Evolutionary conservation across 2,329 filamentous ascomycete species (phyloP).

Genomic region (Diaporthe destruens): DNA sequence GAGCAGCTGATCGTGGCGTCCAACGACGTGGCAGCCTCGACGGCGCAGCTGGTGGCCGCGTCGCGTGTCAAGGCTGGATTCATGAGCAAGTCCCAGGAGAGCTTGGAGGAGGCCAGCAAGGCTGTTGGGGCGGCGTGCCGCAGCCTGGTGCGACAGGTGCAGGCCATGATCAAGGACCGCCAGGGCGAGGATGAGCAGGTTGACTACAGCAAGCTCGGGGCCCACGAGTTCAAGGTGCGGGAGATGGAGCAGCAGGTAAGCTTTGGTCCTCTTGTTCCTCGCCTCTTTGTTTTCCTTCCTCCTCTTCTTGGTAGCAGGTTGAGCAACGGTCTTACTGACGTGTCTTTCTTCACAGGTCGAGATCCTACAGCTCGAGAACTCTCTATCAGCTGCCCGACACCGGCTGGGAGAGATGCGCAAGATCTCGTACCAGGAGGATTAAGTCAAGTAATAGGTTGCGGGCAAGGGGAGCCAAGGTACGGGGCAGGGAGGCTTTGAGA

Average conservation of each 20-base stretch:
- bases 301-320: not conserved
- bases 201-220: conserved; percentile 89
- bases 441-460: conserved; percentile 61
- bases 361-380: conserved; percentile 94
- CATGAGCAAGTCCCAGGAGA: conserved; percentile 97
- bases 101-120: conserved; percentile 90
- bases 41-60: conserved; percentile 95
- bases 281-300: not conserved
- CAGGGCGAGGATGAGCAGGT: conserved; percentile 84
- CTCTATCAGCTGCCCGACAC: conserved; percentile 81
- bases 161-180: conserved; percentile 91
- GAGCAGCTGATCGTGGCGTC: conserved; percentile 98
- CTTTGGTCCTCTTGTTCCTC: conserved; percentile 42
- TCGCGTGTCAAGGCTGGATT: conserved; percentile 97
- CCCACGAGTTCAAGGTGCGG: conserved; percentile 97
- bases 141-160: conserved; percentile 89
- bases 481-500: not conserved
- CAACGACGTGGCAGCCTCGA: conserved; percentile 96
- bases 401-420: conserved; percentile 97
- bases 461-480: not conserved
- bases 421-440: conserved; percentile 92
- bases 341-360: conserved; percentile 75
- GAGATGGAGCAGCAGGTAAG: conserved; percentile 99
- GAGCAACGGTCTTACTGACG: not conserved
- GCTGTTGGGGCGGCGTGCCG: conserved; percentile 92